A percentile compares a stretch with the other conserved stretches of the same genome.
phyloP scores from a whole-genome alignment of 192 early-diverging fungal genomes.

The Podila horticola region DNA sequence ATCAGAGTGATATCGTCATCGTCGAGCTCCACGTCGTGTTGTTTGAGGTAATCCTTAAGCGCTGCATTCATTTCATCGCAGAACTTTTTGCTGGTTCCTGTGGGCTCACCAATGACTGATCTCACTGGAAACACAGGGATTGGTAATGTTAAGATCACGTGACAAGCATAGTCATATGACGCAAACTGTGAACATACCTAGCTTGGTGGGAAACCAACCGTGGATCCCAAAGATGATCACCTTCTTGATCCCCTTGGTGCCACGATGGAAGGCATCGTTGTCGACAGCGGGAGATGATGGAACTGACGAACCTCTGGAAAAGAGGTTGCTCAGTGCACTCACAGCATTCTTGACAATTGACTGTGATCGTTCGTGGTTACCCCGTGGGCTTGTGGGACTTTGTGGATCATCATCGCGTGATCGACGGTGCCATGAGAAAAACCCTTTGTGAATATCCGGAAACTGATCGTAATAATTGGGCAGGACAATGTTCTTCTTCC shows the following conservation, averaged over 20 bases:
- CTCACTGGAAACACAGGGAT: slow-evolving; percentile 51
- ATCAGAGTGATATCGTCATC: slow-evolving; percentile 73
- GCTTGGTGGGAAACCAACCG: slow-evolving; percentile 87
- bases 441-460: slow-evolving; percentile 27
- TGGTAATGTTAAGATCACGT: no score
- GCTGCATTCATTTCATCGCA: slow-evolving; percentile 88
- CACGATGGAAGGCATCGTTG: slow-evolving; percentile 14
- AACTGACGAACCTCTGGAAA: slow-evolving; percentile 13
- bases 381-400: neutral
- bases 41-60: slow-evolving; percentile 63
- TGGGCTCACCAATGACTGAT: slow-evolving; percentile 89
- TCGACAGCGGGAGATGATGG: neutral
- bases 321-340: slow-evolving; percentile 14
- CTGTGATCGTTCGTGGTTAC: slow-evolving; percentile 13
- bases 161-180: no score
- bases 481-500: slow-evolving; percentile 39
- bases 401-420: neutral
- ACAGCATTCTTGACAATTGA: slow-evolving; percentile 50
- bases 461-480: slow-evolving; percentile 48
- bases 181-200: neutral
- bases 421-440: slow-evolving; percentile 24
- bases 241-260: slow-evolving; percentile 52
- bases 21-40: slow-evolving; percentile 59
- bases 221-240: slow-evolving; percentile 90
- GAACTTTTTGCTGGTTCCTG: slow-evolving; percentile 89